Conservation (phyloP, 768 basidiomycete genomes). For the Atractiella rhizophila region DNA sequence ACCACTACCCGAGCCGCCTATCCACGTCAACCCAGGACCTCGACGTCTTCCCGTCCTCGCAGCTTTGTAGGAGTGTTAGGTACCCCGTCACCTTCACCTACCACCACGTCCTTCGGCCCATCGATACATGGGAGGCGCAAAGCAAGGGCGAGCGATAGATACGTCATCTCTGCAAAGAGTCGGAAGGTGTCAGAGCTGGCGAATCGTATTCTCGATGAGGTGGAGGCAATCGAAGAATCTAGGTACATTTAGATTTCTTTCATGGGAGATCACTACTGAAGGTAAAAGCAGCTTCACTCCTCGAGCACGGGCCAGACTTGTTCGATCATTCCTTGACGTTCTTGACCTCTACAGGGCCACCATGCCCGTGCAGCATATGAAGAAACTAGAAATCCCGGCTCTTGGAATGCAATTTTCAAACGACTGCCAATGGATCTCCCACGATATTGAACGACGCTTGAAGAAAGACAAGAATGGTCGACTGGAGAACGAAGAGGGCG, state of each 20-base stretch:
- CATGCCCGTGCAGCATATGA: conserved; percentile 20
- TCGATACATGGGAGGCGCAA: not conserved
- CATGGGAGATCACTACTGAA: not conserved
- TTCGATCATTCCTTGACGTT: conserved; percentile 15
- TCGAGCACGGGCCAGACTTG: conserved; percentile 3
- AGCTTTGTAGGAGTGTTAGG: no score
- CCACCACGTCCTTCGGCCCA: not conserved
- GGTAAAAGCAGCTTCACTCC: not conserved
- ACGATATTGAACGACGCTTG: conserved; percentile 9
- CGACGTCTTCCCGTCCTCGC: no score
- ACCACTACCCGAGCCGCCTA: no score
- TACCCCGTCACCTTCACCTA: no score
- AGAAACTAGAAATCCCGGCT: conserved; percentile 21
- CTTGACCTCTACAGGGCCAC: conserved; percentile 24
- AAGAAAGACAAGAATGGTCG: not conserved
- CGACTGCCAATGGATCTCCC: conserved; percentile 21
- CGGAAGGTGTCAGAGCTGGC: not conserved
- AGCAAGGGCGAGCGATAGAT: not conserved
- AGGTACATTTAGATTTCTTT: not conserved
- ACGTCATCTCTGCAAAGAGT: not conserved
- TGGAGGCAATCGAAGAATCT: not conserved
- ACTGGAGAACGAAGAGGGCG: conserved; percentile 3
- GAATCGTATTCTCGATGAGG: not conserved
- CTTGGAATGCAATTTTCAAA: conserved; percentile 26
- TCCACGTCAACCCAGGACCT: no score